A percentile compares a stretch with the other conserved stretches of the same genome.
Evolutionary conservation across 768 basidiomycete genomes (phyloP).

Genomic region (Mycena pura): DNA sequence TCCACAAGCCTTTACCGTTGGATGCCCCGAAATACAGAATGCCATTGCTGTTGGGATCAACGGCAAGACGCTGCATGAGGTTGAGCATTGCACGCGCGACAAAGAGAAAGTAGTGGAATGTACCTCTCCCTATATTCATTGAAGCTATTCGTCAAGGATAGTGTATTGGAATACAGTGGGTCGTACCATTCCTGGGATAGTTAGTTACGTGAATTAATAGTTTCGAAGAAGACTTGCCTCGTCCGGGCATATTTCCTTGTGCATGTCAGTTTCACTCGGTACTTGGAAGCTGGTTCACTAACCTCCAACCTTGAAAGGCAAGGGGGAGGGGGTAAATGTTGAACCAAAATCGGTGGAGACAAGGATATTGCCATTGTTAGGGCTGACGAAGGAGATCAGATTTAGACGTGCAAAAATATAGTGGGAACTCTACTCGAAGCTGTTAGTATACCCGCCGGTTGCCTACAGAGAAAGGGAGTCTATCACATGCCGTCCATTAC

Average conservation of each 20-base stretch:
- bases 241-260: conserved; percentile 65
- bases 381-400: conserved; percentile 51
- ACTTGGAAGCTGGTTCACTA: conserved; percentile 23
- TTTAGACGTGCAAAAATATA: not conserved
- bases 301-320: conserved; percentile 74
- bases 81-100: not conserved
- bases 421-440: conserved; percentile 4
- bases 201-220: not conserved
- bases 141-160: not conserved
- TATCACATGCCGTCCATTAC: not conserved
- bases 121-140: conserved; percentile 53
- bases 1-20: conserved; percentile 71
- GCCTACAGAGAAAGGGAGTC: conserved; percentile 40
- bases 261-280: conserved; percentile 28
- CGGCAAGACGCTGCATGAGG: conserved; percentile 4
- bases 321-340: conserved; percentile 56
- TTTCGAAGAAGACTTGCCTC: conserved; percentile 28
- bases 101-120: not conserved
- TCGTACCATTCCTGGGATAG: conserved; percentile 50
- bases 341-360: conserved; percentile 63
- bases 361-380: conserved; percentile 67
- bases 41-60: conserved; percentile 68
- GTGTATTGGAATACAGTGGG: not conserved
- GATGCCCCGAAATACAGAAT: conserved; percentile 70
- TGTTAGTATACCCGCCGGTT: conserved; percentile 66